Evolutionary conservation across 306 rosid genomes (phyloP).

Genomic region (Cyamopsis tetragonoloba): DNA sequence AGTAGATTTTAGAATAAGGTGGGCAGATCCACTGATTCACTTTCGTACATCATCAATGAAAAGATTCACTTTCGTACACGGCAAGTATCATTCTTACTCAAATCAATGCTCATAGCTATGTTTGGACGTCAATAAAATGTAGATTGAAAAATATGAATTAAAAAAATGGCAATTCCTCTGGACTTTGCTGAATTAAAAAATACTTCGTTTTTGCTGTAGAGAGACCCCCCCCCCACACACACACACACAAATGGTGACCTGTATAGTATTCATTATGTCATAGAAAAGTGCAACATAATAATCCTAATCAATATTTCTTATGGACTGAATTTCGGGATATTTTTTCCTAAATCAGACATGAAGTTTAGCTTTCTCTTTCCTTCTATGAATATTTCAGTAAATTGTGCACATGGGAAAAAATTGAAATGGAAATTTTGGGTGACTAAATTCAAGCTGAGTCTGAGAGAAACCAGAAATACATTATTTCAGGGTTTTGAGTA

Average conservation of each 20-base stretch:
- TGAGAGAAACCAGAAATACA: neutral
- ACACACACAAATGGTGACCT: too few relatives aligned
- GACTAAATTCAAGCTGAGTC: neutral
- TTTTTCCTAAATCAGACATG: neutral
- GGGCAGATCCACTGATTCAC: neutral
- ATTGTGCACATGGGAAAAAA: neutral
- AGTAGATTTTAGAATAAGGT: neutral
- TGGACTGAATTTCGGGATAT: neutral
- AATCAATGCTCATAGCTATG: neutral
- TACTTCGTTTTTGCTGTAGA: neutral
- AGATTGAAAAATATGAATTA: neutral
- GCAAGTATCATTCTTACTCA: slow-evolving; percentile 15
- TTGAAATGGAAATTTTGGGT: too few relatives aligned
- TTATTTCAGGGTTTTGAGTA: neutral
- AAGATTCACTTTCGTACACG: slow-evolving; percentile 1
- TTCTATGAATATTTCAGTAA: neutral
- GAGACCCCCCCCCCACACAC: too few relatives aligned
- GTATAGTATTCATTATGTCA: too few relatives aligned
- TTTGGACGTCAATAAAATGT: neutral
- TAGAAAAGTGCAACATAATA: neutral
- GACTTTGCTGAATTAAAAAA: neutral
- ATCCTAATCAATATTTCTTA: neutral
- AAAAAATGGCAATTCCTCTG: neutral
- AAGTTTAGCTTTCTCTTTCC: neutral
- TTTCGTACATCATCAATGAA: neutral